Conservation (phyloP, 148 eudicot species). For the Camellia japonica region DNA sequence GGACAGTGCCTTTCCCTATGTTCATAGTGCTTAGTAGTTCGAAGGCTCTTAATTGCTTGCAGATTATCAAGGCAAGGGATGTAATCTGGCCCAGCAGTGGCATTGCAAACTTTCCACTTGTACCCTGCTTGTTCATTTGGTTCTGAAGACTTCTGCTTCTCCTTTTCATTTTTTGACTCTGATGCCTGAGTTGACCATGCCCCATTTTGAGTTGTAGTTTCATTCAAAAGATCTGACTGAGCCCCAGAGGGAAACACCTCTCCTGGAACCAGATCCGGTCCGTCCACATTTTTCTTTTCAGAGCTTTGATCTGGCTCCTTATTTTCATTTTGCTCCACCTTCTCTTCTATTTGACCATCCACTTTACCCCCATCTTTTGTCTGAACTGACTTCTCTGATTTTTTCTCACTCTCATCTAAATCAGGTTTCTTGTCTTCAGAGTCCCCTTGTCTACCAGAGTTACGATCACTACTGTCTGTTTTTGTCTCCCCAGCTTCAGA, state of each 20-base stretch:
- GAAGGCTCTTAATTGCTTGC: conserved; percentile 66
- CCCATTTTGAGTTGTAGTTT: conserved; percentile 68
- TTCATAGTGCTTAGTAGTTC: conserved; percentile 78
- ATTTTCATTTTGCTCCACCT: conserved; percentile 33
- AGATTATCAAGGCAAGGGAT: conserved; percentile 94
- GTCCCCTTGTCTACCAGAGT: conserved; percentile 37
- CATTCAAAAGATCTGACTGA: conserved; percentile 73
- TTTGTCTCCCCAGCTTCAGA: conserved; percentile 39
- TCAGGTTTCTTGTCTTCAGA: conserved; percentile 37
- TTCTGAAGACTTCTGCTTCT: conserved; percentile 40
- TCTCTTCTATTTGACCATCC: conserved; percentile 38
- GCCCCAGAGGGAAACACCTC: conserved; percentile 78
- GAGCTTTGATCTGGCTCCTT: conserved; percentile 40
- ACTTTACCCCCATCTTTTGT: conserved; percentile 34
- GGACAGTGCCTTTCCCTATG: conserved; percentile 97
- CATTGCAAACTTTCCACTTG: conserved; percentile 70
- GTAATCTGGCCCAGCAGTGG: conserved; percentile 80
- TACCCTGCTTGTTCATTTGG: conserved; percentile 33
- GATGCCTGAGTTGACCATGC: conserved; percentile 72
- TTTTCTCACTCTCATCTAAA: conserved; percentile 35
- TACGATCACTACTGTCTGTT: conserved; percentile 29
- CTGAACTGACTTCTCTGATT: conserved; percentile 32
- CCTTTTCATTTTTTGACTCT: conserved; percentile 78
- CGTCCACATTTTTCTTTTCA: conserved; percentile 37
- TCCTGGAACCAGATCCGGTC: conserved; percentile 21